Evolutionary conservation across 2,329 filamentous ascomycete species (phyloP), one percentile per base, ranked within the genome.

Genomic region (Venturia pyrina): DNA sequence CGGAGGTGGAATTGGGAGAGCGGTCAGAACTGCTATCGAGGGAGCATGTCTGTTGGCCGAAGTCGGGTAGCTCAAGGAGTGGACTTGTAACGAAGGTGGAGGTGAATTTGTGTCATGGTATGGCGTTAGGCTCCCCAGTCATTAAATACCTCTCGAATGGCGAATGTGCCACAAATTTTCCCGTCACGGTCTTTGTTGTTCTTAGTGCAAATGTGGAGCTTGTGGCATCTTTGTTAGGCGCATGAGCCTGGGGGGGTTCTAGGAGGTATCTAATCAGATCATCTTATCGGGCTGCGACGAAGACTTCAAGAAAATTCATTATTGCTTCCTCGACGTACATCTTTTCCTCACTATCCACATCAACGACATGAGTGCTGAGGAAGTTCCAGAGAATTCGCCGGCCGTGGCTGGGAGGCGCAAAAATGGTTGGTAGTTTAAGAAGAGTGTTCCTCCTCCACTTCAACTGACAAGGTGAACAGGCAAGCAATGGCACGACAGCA

Each of bases 401-500:
- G 67, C 75, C 66, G 68, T 69, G 70, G 66, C 79, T 78, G 76
- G 91, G 69, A 88, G 95, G 84, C 89, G 91, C 72, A 89, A 89
- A 77, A 96, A 96, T 80, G 91, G 91, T 93, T 80, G 69, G 79
- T 71, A 67, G 64, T 28, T 59, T 44, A 32, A 48, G 6, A 19
- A 28, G 13, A 13, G 1, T 43, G 1, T 43, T 17, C 15, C 41
- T 59, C 48, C 61, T 60, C 66, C 68, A 43, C 57, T 66, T 66
- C 70, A 68, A 69, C 64, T 64, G 65, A 66, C 57, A 69, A 66
- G 65, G 50, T 62, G 64, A 65, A 56, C 74, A 96, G 95, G 95
- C 75, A 97, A 98, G 81, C 90, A 96, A 80, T 99, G 95, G 95
- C 92, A 96, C 75, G 81, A 83, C 64, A 82, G 85, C 37, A 93